Base-by-base conservation (phyloP, 306 rosid genomes). In the Prunus mira region DNA sequence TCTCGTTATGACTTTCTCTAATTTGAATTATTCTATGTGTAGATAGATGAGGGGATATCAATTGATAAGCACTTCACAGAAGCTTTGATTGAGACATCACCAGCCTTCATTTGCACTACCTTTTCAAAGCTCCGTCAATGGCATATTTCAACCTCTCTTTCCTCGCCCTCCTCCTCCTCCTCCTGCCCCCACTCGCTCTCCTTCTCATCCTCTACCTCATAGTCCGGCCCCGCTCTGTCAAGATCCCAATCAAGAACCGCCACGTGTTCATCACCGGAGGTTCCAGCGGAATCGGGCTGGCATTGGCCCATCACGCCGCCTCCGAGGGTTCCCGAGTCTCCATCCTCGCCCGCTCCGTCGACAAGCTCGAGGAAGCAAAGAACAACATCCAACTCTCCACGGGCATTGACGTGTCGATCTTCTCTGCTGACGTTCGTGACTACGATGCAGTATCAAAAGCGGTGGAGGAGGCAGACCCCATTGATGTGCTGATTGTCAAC, bases 181-280 rank as follows among this genome's bases (percentile, higher is more conserved):
- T 80, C 13, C 76, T 93, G 56, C 49, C 79, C n/a, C 92, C 96
- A 5, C 51, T 85, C 1, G 6, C 73, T 0, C 82, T 93, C 67
- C 18, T 92, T 69, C 22, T 83, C 56, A 2, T 87, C 25, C 90
- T 93, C 67, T 86, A 79, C 83, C 18, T 86, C 76, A 71, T 91
- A 4, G 89, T 81, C 8, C 96, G 96, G 0, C 98, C 98, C 1
- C 91, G 85, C 18, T 85, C 94, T 2, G 88, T 82, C 61, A 82
- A 77, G 65, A 80, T 94, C 80, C 93, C 91, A 0, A 80, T 94
- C 78, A 87, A 86, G 75, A 90, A 86, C 72, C 98, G 98, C 57
- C 98, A 94, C 62, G 94, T 94, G 5, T 94, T 94, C 89, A 90
- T 94, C 83, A 91, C 98, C 15, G 96, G 98, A 1, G 97, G 97